Percentiles rank a stretch among this genome's conserved stretches.
These are phyloP conservation scores for Oropetium thomaeum DNA, from an alignment of 176 grass and related monocot species.

Conservation along the genomic window DNA sequence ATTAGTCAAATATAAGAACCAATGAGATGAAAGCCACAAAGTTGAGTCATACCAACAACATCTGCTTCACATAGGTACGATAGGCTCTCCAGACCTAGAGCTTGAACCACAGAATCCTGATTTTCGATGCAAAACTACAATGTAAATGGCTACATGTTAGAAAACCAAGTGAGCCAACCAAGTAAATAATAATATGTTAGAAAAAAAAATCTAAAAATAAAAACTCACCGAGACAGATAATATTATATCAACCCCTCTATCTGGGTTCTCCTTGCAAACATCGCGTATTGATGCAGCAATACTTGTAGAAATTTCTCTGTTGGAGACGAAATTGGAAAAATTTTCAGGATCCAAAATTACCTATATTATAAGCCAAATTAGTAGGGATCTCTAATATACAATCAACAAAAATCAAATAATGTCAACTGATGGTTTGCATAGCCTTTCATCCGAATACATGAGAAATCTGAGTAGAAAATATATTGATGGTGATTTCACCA, in stretches of 20 bases:
- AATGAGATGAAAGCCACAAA: conserved; percentile 17
- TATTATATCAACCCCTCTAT: conserved; percentile 95
- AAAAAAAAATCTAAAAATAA: not conserved
- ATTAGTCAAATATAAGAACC: not conserved
- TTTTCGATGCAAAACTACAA: conserved; percentile 77
- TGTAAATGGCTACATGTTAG: conserved; percentile 26
- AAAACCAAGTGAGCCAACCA: conserved; percentile 23
- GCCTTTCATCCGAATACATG: conserved; percentile 3
- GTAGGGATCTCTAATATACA: conserved; percentile 21
- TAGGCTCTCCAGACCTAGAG: conserved; percentile 89
- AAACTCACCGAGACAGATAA: conserved; percentile 79
- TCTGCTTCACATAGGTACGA: conserved; percentile 87
- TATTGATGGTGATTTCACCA: not conserved
- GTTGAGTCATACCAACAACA: conserved; percentile 62
- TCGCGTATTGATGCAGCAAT: conserved; percentile 83
- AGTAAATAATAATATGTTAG: conserved; percentile 7
- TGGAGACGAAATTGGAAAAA: conserved; percentile 53
- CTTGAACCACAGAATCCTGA: conserved; percentile 63
- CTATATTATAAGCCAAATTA: conserved; percentile 53
- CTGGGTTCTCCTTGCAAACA: conserved; percentile 87
- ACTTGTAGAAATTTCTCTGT: conserved; percentile 68
- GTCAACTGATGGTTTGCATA: not conserved
- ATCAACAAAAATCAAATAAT: not conserved
- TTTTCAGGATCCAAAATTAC: conserved; percentile 67
- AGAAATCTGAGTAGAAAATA: not conserved